phyloP scores from a whole-genome alignment of 352 stramenopile species.

The Phytophthora boehmeriae region DNA sequence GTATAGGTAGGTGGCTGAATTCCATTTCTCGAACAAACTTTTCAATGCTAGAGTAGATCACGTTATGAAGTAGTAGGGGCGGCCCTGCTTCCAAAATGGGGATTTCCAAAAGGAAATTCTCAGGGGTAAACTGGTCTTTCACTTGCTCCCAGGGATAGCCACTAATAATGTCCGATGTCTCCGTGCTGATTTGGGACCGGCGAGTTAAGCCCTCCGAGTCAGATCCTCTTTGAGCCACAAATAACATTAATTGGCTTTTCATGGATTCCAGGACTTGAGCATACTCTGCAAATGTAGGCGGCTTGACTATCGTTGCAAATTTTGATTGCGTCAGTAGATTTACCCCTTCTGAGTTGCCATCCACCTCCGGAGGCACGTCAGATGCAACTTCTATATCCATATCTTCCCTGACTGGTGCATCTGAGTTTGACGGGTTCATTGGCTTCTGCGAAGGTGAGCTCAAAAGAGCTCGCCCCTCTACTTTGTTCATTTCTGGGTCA shows the following conservation, averaged over 20 bases:
- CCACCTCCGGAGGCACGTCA: conserved; percentile 5
- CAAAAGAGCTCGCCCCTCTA: conserved; percentile 3
- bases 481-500: conserved; percentile 7
- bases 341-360: conserved; percentile 8
- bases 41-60: conserved; percentile 60
- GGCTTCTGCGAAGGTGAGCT: conserved; percentile 17
- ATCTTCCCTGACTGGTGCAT: conserved; percentile 1
- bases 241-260: conserved; percentile 27
- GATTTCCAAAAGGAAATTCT: conserved; percentile 69
- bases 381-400: neutral
- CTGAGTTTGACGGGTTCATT: neutral
- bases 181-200: neutral
- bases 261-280: conserved; percentile 25
- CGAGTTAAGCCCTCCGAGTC: neutral
- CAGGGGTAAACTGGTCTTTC: conserved; percentile 32
- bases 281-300: conserved; percentile 39
- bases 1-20: conserved; percentile 63
- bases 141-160: conserved; percentile 9
- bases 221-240: conserved; percentile 24
- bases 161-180: neutral
- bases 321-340: conserved; percentile 8
- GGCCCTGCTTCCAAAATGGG: conserved; percentile 48
- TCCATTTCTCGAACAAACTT: conserved; percentile 73
- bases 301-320: conserved; percentile 11
- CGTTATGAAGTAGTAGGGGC: conserved; percentile 60